Evolutionary conservation across 441 rosid species (phyloP).

Genomic region (Erysimum cheiri): DNA sequence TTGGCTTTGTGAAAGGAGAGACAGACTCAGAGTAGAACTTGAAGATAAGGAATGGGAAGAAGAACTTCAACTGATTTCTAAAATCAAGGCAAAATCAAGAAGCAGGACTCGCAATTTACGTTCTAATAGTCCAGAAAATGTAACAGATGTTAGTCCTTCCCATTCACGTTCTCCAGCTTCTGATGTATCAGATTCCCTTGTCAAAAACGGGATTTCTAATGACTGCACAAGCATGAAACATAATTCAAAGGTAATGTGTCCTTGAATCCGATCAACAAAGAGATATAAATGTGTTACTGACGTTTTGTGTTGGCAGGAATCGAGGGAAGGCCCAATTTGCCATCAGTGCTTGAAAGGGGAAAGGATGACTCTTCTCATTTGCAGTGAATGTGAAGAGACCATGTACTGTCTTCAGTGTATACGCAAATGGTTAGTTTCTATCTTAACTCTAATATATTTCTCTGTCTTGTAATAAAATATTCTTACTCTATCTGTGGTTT

Average conservation of each 20-base stretch:
- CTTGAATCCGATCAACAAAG: neutral
- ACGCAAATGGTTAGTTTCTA: slow-evolving; percentile 59
- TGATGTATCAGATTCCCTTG: slow-evolving; percentile 22
- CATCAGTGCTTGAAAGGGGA: slow-evolving; percentile 80
- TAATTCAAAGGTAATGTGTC: slow-evolving; percentile 31
- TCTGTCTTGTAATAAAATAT: neutral
- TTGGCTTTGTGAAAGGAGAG: neutral
- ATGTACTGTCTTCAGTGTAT: slow-evolving; percentile 73
- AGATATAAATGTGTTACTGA: neutral
- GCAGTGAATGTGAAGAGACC: slow-evolving; percentile 57
- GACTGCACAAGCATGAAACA: slow-evolving; percentile 32
- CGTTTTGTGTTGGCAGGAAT: slow-evolving; percentile 32
- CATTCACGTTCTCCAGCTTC: slow-evolving; percentile 20
- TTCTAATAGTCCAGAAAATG: slow-evolving; percentile 21
- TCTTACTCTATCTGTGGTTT: slow-evolving; percentile 4
- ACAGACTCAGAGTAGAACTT: neutral
- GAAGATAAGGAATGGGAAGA: neutral
- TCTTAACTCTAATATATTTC: neutral
- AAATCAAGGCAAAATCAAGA: neutral
- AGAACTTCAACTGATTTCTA: neutral
- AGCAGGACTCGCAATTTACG: neutral
- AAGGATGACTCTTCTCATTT: slow-evolving; percentile 62
- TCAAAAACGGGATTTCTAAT: neutral
- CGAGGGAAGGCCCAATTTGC: slow-evolving; percentile 52
- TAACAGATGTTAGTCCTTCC: slow-evolving; percentile 6